phyloP scores from a whole-genome alignment of 192 early-diverging fungal genomes.

The Coemansia furcata region DNA sequence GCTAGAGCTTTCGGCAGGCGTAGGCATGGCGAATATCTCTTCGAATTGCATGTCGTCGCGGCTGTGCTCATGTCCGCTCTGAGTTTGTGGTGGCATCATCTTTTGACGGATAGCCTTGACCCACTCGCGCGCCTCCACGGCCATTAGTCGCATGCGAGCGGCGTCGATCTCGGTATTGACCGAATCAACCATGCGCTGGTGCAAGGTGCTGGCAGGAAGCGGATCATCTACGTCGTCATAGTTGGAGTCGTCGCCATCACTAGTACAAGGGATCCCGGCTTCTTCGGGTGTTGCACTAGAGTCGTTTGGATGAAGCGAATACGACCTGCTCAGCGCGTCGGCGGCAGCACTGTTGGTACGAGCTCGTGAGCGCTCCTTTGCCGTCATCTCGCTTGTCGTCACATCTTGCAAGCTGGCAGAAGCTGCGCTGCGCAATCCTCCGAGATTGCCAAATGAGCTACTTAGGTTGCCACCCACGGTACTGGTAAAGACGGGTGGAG shows the following conservation, averaged over 20 bases:
- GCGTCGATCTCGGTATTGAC: slow-evolving; percentile 38
- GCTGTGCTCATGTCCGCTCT: background rate
- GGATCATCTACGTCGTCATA: slow-evolving; percentile 14
- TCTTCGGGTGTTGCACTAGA: background rate
- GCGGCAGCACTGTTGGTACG: slow-evolving; percentile 23
- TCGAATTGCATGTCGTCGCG: slow-evolving; percentile 30
- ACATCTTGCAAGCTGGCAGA: slow-evolving; percentile 44
- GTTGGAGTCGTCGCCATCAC: slow-evolving; percentile 15
- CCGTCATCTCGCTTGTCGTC: background rate
- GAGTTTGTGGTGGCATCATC: slow-evolving; percentile 34
- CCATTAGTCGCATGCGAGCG: slow-evolving; percentile 34
- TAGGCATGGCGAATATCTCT: slow-evolving; percentile 41
- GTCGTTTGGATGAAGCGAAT: slow-evolving; percentile 11
- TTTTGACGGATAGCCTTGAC: slow-evolving; percentile 41
- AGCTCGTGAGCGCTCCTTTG: background rate
- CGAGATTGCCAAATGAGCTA: background rate
- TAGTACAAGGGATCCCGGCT: background rate
- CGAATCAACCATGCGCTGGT: slow-evolving; percentile 19
- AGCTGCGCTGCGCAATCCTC: slow-evolving; percentile 14
- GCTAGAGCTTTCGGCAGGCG: background rate
- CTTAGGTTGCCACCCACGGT: background rate
- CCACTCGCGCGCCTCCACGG: slow-evolving; percentile 46
- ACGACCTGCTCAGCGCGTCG: slow-evolving; percentile 11
- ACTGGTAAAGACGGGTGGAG: background rate
- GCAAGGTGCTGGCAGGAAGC: slow-evolving; percentile 1